Conservation (phyloP, 257 asterid species). For the Apocynum venetum region DNA sequence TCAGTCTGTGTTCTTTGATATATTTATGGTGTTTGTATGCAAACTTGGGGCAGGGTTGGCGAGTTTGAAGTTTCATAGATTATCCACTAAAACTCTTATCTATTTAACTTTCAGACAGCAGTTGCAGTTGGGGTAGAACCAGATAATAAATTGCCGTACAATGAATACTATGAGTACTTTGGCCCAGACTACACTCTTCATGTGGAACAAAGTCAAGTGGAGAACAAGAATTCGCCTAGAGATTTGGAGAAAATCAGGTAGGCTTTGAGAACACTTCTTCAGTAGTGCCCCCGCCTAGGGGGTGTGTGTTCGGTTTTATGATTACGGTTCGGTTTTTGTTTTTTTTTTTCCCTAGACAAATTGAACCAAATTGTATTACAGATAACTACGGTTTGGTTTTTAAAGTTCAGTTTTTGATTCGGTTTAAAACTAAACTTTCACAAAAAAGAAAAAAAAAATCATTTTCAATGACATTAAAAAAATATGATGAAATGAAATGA, state of each 20-base stretch:
- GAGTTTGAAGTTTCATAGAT: constrained; percentile 7
- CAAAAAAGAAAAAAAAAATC: no score
- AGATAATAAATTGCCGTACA: constrained; percentile 71
- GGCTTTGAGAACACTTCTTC: not conserved
- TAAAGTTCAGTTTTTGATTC: no score
- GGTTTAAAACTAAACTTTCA: no score
- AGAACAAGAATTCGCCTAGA: constrained; percentile 49
- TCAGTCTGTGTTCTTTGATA: no score
- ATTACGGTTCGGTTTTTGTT: no score
- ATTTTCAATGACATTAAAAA: no score
- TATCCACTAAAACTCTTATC: constrained; percentile 12
- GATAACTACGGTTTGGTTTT: no score
- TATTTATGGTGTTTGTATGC: not conserved
- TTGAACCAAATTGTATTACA: no score
- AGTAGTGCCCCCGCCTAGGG: not conserved
- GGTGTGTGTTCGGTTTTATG: no score
- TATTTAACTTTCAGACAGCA: constrained; percentile 58
- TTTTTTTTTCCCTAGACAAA: no score
- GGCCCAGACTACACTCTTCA: constrained; percentile 79
- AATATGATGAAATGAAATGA: no score
- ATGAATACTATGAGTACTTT: constrained; percentile 81
- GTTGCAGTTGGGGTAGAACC: constrained; percentile 90
- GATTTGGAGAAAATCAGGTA: constrained; percentile 81
- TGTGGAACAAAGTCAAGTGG: constrained; percentile 60
- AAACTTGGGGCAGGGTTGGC: not conserved